Conservation (phyloP, 371 early-diverging fungal genomes). For the Zychaea mexicana region DNA sequence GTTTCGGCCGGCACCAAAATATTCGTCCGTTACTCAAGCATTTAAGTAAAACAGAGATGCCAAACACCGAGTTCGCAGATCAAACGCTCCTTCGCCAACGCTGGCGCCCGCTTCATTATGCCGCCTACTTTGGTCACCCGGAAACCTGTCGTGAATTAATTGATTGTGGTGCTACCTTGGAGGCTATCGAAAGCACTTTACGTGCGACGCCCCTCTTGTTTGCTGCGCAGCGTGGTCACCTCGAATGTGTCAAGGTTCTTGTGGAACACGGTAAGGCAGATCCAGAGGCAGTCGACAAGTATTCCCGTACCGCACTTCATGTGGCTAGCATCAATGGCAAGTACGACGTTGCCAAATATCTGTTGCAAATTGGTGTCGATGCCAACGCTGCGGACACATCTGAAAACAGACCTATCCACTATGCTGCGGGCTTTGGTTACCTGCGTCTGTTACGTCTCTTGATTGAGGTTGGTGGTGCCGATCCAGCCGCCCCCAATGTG, state of each 20-base stretch:
- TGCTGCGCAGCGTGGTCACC: slow-evolving; percentile 52
- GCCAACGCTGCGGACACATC: slow-evolving; percentile 52
- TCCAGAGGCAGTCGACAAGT: slow-evolving; percentile 46
- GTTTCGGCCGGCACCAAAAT: slow-evolving; percentile 49
- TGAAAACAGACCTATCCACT: slow-evolving; percentile 54
- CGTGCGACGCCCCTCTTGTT: slow-evolving; percentile 52
- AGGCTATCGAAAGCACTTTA: slow-evolving; percentile 36
- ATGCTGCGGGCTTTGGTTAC: slow-evolving; percentile 63
- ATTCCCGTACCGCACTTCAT: slow-evolving; percentile 51
- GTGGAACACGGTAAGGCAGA: slow-evolving; percentile 51
- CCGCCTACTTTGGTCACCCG: slow-evolving; percentile 54
- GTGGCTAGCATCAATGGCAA: slow-evolving; percentile 55
- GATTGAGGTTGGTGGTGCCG: slow-evolving; percentile 43
- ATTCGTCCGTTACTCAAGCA: slow-evolving; percentile 34
- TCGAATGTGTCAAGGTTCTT: slow-evolving; percentile 47
- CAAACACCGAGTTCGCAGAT: slow-evolving; percentile 32
- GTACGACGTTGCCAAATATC: slow-evolving; percentile 35
- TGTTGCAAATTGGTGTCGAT: slow-evolving; percentile 51
- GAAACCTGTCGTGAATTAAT: slow-evolving; percentile 48
- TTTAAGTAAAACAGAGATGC: slow-evolving; percentile 24
- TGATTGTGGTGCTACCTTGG: slow-evolving; percentile 47
- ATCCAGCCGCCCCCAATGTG: slow-evolving; percentile 45
- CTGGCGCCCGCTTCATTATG: slow-evolving; percentile 59
- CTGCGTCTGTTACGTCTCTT: slow-evolving; percentile 42
- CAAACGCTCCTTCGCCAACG: slow-evolving; percentile 43